Conservation (phyloP, 1,284 basidiomycete species). For the Ustilago crameri region DNA sequence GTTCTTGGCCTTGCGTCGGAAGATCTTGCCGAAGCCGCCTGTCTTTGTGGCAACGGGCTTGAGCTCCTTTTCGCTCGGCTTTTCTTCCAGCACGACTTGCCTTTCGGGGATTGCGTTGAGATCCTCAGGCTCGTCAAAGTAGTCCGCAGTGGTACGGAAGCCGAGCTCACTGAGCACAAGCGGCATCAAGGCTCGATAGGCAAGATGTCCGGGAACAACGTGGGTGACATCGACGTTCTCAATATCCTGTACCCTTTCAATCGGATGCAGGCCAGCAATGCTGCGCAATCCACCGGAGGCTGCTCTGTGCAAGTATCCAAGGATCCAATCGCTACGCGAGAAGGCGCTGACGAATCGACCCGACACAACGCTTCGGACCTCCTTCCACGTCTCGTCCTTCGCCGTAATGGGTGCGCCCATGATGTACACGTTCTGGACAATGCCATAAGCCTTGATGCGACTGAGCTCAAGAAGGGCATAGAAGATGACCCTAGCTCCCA, state of each 20-base stretch:
- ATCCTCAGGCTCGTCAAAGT: constrained; percentile 68
- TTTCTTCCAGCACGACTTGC: constrained; percentile 48
- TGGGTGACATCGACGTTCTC: constrained; percentile 68
- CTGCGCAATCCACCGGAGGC: constrained; percentile 65
- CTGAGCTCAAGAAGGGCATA: constrained; percentile 64
- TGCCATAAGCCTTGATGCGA: constrained; percentile 63
- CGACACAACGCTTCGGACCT: constrained; percentile 60
- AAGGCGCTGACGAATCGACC: constrained; percentile 67
- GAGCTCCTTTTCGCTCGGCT: constrained; percentile 33
- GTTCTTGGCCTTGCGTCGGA: constrained; percentile 39
- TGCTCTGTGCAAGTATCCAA: constrained; percentile 66
- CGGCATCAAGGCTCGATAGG: constrained; percentile 65
- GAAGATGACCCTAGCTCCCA: constrained; percentile 66
- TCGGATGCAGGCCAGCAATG: constrained; percentile 66
- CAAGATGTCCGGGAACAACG: constrained; percentile 64
- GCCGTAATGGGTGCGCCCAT: constrained; percentile 66
- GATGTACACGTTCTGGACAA: constrained; percentile 67
- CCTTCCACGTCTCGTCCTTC: constrained; percentile 61
- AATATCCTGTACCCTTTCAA: constrained; percentile 62
- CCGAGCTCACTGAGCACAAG: constrained; percentile 66
- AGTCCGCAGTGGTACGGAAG: constrained; percentile 66
- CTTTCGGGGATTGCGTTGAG: constrained; percentile 63
- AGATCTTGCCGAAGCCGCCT: constrained; percentile 60
- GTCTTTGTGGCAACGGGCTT: constrained; percentile 52
- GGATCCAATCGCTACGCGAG: constrained; percentile 66